Conservation (phyloP, 2,329 filamentous ascomycete species). For the Botrytis hyacinthi region DNA sequence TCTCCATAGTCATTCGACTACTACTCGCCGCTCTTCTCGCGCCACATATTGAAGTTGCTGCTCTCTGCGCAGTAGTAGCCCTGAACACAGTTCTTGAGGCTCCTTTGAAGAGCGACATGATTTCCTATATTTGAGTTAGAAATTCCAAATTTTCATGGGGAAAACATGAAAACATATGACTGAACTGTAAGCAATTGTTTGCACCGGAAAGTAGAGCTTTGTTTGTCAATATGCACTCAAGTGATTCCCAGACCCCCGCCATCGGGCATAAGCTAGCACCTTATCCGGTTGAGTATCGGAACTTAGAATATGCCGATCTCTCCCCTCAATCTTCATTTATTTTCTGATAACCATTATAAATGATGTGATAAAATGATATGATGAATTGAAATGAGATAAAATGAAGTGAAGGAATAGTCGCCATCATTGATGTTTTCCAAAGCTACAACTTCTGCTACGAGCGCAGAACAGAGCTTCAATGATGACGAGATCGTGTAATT, state of each 20-base stretch:
- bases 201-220: conserved; percentile 4
- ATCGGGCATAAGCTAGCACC: conserved; percentile 9
- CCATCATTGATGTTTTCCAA: background rate
- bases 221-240: conserved; percentile 14
- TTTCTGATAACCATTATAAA: background rate
- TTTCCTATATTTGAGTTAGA: conserved; percentile 22
- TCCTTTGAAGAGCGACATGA: conserved; percentile 38
- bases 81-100: conserved; percentile 32
- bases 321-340: background rate
- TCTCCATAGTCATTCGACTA: conserved; percentile 43
- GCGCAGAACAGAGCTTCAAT: background rate
- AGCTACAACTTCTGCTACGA: background rate
- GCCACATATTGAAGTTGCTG: conserved; percentile 29
- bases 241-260: conserved; percentile 4
- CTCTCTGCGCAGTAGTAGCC: conserved; percentile 28
- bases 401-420: background rate
- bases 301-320: background rate
- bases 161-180: background rate
- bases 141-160: background rate
- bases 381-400: background rate
- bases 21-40: conserved; percentile 34
- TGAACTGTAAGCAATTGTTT: conserved; percentile 15
- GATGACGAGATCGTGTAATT: background rate
- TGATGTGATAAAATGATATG: background rate
- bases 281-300: conserved; percentile 7